Percentiles rank a stretch among this genome's conserved stretches.
phyloP scores from a whole-genome alignment of 2,329 filamentous ascomycete genomes.

The Thielaviopsis populi region DNA sequence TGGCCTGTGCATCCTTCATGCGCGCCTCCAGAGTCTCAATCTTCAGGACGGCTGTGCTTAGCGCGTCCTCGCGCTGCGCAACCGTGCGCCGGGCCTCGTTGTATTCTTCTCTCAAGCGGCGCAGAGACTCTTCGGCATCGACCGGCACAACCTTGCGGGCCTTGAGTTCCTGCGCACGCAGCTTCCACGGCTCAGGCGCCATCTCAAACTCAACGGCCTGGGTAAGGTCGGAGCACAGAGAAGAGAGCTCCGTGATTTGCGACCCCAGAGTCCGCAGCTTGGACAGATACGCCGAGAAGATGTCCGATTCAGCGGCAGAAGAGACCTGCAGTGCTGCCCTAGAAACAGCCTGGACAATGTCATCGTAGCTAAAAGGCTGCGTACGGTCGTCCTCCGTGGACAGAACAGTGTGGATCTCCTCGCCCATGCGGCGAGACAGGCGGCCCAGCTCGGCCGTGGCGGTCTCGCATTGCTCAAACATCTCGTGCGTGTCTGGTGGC shows the following conservation, averaged over 20 bases:
- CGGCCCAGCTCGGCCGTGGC: constrained; percentile 49
- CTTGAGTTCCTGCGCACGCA: constrained; percentile 67
- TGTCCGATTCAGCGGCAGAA: constrained; percentile 44
- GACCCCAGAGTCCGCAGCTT: constrained; percentile 50
- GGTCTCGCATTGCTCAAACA: constrained; percentile 55
- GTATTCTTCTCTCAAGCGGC: constrained; percentile 64
- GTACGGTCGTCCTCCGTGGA: constrained; percentile 53
- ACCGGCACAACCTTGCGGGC: constrained; percentile 66
- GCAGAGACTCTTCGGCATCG: constrained; percentile 73
- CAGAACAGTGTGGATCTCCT: constrained; percentile 49
- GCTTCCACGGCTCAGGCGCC: constrained; percentile 62
- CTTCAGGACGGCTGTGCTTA: constrained; percentile 78
- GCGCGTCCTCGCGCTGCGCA: constrained; percentile 60
- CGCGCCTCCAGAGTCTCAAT: constrained; percentile 84
- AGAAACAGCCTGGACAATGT: constrained; percentile 50
- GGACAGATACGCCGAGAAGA: constrained; percentile 52
- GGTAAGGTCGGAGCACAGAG: constrained; percentile 53
- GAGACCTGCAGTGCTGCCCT: constrained; percentile 31
- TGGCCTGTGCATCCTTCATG: constrained; percentile 69
- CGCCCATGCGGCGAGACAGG: constrained; percentile 52
- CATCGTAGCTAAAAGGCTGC: constrained; percentile 49
- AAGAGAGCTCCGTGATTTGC: constrained; percentile 54
- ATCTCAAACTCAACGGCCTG: constrained; percentile 69
- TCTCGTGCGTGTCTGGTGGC: constrained; percentile 47
- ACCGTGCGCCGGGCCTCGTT: constrained; percentile 59